Evolutionary conservation across 345 rosid species (phyloP), one percentile per base, ranked within the genome.

Genomic region (Linum usitatissimum): DNA sequence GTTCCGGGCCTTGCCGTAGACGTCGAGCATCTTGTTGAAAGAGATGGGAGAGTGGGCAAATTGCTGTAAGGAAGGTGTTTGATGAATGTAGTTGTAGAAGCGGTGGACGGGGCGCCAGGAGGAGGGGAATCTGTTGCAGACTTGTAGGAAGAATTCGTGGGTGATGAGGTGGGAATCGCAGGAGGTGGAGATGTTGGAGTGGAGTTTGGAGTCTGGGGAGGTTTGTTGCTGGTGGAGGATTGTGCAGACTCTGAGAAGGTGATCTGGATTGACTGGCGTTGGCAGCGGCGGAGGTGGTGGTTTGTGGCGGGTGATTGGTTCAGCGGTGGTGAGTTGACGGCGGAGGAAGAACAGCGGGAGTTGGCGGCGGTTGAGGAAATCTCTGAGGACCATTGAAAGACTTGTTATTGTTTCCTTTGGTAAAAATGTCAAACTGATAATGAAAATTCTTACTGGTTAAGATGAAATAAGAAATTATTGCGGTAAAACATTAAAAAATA

Each of bases 91-190:
- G 23, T 65, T 83, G 68, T 76, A 86, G 70, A 91, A 86, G 18
- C 89, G 87, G 73, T 84, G 74, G 45, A 86, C 79, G 23, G 96
- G 98, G 18, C 90, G 88, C 96, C 95, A 88, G 0, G 92, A 88
- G 75, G 67, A 79, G 45, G 84, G 88, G 73, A 88, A 88, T 18
- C 73, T 79, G 83, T 86, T 84, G 87, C 90, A 88, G 74, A 86
- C 90, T 70, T 80, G 96, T 72, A 91, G 88, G 79, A 86, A 91
- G 75, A 91, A 80, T 31, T 91, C 98, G 30, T 79, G 84, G 19
- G 75, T n/a, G n/a, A n/a, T 83, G 61, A 82, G 71, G 57, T 71
- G 66, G 71, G 68, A 68, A 21, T 57, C 23, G 31, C 63, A 62
- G 63, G 86, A 76, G 53, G 36, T 6, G 36, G 83, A 73, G 64